Conservation (phyloP, 1,139 yeast species). For the Geotrichum phurueaensis region DNA sequence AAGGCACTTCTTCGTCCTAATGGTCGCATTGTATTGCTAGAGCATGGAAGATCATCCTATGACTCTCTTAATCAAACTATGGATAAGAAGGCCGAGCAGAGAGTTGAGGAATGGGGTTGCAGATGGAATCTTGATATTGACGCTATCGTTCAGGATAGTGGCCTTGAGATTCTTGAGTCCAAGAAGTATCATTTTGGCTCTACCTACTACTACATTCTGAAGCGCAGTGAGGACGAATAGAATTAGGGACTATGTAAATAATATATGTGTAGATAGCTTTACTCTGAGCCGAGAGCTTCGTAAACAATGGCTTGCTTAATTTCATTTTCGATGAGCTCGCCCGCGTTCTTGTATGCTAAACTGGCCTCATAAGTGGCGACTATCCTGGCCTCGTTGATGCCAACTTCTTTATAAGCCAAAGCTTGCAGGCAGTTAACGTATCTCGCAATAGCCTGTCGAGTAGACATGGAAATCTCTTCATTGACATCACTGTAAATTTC, state of each 20-base stretch:
- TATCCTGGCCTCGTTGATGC: constrained; percentile 76
- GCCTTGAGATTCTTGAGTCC: constrained; percentile 74
- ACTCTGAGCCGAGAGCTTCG: constrained; percentile 59
- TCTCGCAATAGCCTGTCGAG: constrained; percentile 71
- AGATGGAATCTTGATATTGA: constrained; percentile 95
- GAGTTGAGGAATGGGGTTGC: constrained; percentile 93
- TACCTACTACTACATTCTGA: constrained; percentile 43
- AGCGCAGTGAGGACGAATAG: constrained; percentile 18
- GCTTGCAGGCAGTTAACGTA: constrained; percentile 82
- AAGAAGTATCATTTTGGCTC: constrained; percentile 88
- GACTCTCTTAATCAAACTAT: constrained; percentile 71
- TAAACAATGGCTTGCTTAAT: constrained; percentile 68
- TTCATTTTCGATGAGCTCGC: constrained; percentile 67
- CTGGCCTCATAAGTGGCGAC: constrained; percentile 85
- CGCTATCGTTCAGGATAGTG: constrained; percentile 74
- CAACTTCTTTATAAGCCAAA: constrained; percentile 72
- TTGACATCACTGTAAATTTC: constrained; percentile 91
- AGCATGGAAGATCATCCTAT: constrained; percentile 86
- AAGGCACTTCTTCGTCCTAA: constrained; percentile 69
- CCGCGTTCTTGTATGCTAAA: constrained; percentile 66
- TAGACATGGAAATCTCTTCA: constrained; percentile 57
- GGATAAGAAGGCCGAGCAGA: constrained; percentile 75
- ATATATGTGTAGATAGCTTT: constrained; percentile 40
- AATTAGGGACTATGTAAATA: not conserved
- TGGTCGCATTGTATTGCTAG: constrained; percentile 82